phyloP scores from a whole-genome alignment of 2,329 filamentous ascomycete genomes.

The Colletotrichum sp. region DNA sequence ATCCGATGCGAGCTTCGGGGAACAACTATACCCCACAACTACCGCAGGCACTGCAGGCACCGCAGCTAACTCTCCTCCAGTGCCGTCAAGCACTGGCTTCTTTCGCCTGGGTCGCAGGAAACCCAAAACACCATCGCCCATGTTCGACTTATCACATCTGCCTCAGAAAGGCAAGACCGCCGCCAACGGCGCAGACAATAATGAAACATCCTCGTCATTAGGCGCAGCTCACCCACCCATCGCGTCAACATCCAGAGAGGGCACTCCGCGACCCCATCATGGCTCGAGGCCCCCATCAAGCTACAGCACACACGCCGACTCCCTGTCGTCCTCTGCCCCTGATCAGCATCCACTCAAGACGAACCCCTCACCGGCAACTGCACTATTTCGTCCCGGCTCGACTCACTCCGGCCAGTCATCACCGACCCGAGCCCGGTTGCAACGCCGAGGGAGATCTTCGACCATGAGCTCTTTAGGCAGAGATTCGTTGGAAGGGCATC shows the following conservation, averaged over 20 bases:
- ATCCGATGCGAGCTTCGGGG: conserved; percentile 82
- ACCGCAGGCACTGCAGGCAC: conserved; percentile 60
- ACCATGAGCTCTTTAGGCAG: conserved; percentile 85
- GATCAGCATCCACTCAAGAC: conserved; percentile 31
- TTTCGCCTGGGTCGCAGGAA: conserved; percentile 82
- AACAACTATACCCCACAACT: conserved; percentile 66
- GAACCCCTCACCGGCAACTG: conserved; percentile 50
- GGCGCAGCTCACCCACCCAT: conserved; percentile 22
- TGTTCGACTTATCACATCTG: conserved; percentile 88
- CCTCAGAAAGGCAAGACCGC: conserved; percentile 69
- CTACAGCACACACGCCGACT: conserved; percentile 15
- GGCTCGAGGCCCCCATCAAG: conserved; percentile 19
- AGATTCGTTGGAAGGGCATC: conserved; percentile 72
- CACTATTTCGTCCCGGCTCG: conserved; percentile 54
- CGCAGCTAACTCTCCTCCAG: conserved; percentile 50
- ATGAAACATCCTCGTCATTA: conserved; percentile 48
- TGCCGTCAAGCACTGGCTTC: conserved; percentile 72
- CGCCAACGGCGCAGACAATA: conserved; percentile 30
- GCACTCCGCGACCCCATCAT: conserved; percentile 5
- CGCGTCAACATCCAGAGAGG: neutral
- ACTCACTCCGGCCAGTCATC: conserved; percentile 70
- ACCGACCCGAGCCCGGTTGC: conserved; percentile 63
- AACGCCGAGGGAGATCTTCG: conserved; percentile 79
- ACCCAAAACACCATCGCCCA: conserved; percentile 73
- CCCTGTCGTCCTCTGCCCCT: conserved; percentile 35